These are phyloP conservation scores for Populus tomentosa DNA, from an alignment of 441 rosid genomes.

Conservation along the genomic window DNA sequence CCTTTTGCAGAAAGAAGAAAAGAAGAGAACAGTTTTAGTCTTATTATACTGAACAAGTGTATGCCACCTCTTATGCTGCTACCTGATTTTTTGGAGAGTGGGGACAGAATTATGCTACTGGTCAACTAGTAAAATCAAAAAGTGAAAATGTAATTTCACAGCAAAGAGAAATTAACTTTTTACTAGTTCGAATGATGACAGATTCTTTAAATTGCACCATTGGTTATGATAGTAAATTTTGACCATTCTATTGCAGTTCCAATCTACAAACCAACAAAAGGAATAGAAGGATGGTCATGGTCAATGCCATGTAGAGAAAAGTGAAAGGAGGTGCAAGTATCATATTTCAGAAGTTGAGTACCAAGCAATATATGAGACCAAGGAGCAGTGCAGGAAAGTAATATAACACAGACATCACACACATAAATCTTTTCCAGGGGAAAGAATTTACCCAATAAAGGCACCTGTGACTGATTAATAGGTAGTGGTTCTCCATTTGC, in stretches of 20 bases:
- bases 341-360: not conserved
- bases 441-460: constrained; percentile 57
- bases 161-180: not conserved
- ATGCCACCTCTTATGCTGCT: too few species aligned
- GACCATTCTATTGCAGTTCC: not conserved
- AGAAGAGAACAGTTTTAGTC: too few species aligned
- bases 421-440: not conserved
- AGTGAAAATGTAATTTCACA: not conserved
- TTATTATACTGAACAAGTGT: too few species aligned
- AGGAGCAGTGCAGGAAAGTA: not conserved
- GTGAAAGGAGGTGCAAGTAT: too few species aligned
- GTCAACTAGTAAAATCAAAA: not conserved
- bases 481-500: constrained; percentile 94
- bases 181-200: not conserved
- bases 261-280: not conserved
- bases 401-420: not conserved
- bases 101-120: too few species aligned
- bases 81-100: too few species aligned
- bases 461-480: constrained; percentile 72
- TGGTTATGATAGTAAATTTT: not conserved
- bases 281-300: too few species aligned
- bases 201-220: too few species aligned
- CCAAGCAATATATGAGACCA: not conserved
- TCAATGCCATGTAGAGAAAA: too few species aligned
- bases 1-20: too few species aligned